Conservation (phyloP, 306 rosid species). For the Acacia confusa region DNA sequence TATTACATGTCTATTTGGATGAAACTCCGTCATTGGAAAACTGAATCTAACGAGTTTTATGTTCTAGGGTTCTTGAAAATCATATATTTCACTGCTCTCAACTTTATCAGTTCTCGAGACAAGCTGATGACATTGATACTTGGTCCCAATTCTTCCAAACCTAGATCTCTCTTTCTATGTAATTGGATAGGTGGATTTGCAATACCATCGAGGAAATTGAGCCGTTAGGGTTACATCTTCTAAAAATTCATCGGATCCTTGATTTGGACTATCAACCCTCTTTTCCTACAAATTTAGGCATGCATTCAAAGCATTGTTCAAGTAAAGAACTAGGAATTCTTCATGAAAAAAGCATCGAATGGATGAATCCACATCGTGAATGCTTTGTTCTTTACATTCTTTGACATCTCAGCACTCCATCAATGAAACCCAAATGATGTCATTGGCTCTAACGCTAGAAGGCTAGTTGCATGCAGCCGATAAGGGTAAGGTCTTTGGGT, state of each 20-base stretch:
- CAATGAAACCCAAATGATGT: too few species aligned
- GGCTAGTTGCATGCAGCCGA: not conserved
- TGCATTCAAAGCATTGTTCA: slow-evolving; percentile 33
- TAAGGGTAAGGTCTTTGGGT: not conserved
- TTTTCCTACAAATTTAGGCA: slow-evolving; percentile 31
- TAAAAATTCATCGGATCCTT: slow-evolving; percentile 42
- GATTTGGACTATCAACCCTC: slow-evolving; percentile 58
- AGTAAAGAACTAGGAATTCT: slow-evolving; percentile 51
- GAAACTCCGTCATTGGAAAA: slow-evolving; percentile 54
- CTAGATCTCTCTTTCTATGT: slow-evolving; percentile 31
- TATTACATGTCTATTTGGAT: slow-evolving; percentile 61
- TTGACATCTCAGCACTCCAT: slow-evolving; percentile 80
- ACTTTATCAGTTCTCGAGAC: slow-evolving; percentile 38
- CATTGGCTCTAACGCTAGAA: not conserved
- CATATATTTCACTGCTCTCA: slow-evolving; percentile 50
- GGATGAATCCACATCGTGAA: slow-evolving; percentile 46
- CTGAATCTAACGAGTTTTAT: slow-evolving; percentile 45
- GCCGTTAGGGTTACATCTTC: slow-evolving; percentile 48
- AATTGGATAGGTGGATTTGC: slow-evolving; percentile 65
- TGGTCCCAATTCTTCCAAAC: slow-evolving; percentile 56
- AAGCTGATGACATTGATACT: slow-evolving; percentile 55
- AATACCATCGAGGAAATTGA: slow-evolving; percentile 68
- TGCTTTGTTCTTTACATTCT: slow-evolving; percentile 65
- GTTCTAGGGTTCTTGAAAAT: slow-evolving; percentile 56
- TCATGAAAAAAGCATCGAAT: slow-evolving; percentile 44